Conservation (phyloP, 352 stramenopile species). For the Globisporangium perplexum region DNA sequence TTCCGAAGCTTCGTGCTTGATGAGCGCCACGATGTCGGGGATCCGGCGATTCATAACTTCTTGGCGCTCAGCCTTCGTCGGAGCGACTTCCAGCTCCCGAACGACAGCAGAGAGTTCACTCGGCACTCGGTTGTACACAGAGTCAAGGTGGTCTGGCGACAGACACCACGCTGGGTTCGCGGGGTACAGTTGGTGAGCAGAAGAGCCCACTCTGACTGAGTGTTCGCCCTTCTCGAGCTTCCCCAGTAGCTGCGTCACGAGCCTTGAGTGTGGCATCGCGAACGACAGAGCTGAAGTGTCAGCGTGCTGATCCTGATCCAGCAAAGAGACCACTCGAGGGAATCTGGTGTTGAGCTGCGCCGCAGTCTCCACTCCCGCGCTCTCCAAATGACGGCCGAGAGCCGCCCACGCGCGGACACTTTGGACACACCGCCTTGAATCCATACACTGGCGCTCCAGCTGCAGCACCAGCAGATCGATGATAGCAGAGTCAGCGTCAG, state of each 20-base stretch:
- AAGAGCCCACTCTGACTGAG: not conserved
- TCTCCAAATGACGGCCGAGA: not conserved
- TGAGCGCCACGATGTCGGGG: not conserved
- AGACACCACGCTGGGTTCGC: not conserved
- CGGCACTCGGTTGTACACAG: not conserved
- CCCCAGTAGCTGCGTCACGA: not conserved
- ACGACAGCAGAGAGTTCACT: not conserved
- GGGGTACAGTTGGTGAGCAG: not conserved
- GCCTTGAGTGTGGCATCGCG: not conserved
- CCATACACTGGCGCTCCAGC: not conserved
- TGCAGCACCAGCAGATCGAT: not conserved
- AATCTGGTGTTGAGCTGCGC: not conserved
- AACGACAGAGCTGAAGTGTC: not conserved
- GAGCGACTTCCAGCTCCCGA: not conserved
- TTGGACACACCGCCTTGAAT: not conserved
- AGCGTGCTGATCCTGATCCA: not conserved
- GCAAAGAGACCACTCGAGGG: not conserved
- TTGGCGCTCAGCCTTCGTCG: too few relatives aligned
- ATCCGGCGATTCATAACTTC: not conserved
- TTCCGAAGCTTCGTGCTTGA: not conserved
- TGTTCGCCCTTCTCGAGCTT: not conserved
- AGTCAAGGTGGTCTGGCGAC: not conserved
- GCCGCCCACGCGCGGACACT: not conserved
- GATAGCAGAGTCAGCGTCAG: not conserved
- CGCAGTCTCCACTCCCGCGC: not conserved